These are phyloP conservation scores for Diplotaxis tenuifolia DNA, from an alignment of 345 rosid genomes.

Conservation along the genomic window DNA sequence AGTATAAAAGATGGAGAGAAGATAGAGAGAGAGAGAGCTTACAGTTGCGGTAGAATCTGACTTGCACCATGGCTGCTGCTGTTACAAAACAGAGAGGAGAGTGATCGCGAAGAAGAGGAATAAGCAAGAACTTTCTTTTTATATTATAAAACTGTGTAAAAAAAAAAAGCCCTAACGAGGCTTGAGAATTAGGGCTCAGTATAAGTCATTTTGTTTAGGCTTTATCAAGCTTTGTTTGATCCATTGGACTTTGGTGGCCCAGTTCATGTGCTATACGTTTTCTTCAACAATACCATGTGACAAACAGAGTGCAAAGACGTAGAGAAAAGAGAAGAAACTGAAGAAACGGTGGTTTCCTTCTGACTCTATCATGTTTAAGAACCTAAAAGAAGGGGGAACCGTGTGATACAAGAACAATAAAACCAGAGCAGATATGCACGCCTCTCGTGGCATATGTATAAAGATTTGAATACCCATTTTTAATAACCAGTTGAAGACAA, in stretches of 20 bases:
- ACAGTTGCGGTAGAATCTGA: conserved; percentile 46
- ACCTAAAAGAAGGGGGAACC: too few relatives aligned
- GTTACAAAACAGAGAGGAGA: not conserved
- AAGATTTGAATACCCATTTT: not conserved
- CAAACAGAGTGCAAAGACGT: too few relatives aligned
- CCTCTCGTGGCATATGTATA: not conserved
- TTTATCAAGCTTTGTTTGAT: not conserved
- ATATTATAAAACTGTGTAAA: not conserved
- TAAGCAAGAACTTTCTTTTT: not conserved
- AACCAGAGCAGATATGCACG: too few relatives aligned
- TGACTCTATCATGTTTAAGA: too few relatives aligned
- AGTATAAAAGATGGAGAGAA: not conserved
- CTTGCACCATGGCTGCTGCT: conserved; percentile 41
- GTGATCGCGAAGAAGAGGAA: conserved; percentile 14
- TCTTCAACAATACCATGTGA: too few relatives aligned
- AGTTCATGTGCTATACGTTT: not conserved
- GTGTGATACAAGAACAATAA: too few relatives aligned
- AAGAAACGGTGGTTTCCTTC: too few relatives aligned
- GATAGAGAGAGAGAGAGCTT: conserved; percentile 17
- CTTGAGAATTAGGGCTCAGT: not conserved
- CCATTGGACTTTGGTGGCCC: conserved; percentile 13
- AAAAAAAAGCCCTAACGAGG: conserved; percentile 24
- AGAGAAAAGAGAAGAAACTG: too few relatives aligned
- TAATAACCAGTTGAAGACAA: not conserved
- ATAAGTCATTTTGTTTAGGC: not conserved